Base-by-base conservation (phyloP, 2,329 filamentous ascomycete genomes). In the Trichoderma lentiforme region DNA sequence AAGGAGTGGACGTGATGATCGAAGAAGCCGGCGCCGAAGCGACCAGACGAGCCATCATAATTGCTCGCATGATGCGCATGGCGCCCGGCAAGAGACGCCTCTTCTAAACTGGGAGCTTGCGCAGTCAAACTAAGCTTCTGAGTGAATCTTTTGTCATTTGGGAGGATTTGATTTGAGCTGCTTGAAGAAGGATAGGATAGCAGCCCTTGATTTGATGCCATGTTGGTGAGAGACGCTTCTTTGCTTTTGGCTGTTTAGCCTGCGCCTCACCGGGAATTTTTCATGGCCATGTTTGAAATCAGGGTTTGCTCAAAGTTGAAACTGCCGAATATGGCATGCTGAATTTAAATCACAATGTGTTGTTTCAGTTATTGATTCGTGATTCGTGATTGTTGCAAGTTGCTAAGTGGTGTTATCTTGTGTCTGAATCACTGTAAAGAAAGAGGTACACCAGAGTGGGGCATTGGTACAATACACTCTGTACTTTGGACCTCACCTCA, bases 1-100 rank as follows among this genome's bases (percentile, higher is more conserved):
- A 83, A 26, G 81, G 80, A 6, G 74, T 82, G 69, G 76, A 78
- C 14, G 73, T 71, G 4, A 56, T 82, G 3, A 73, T 83, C 3
- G 77, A 80, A 12, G 75, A 76, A 1, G 74, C 76, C 30, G 77
- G 60, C 2, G 71, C 66, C 36, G 77, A 78, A 69, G 78, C 78
- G 0, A 74, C 75, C 11, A 70, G 73, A 39, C 73, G 75, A 28
- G 73, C 73, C 53, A 34, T 77, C 3, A 74, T 58, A 34, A 72
- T 69, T 65, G 72, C 72, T 21, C 73, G 75, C 4, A 73, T 72
- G 0, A 67, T 73, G 18, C 30, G 32, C 8, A 43, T 71, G 62
- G 56, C 28, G 8, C 58, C 65, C 14, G 72, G 75, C 72, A 78
- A 76, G 67, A 76, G 74, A 47, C 73, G 75, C 0, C 58, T 74